Evolutionary conservation across 208 protist species (phyloP), one percentile per base, ranked within the genome.

Genomic region (Acanthamoeba castellanii): DNA sequence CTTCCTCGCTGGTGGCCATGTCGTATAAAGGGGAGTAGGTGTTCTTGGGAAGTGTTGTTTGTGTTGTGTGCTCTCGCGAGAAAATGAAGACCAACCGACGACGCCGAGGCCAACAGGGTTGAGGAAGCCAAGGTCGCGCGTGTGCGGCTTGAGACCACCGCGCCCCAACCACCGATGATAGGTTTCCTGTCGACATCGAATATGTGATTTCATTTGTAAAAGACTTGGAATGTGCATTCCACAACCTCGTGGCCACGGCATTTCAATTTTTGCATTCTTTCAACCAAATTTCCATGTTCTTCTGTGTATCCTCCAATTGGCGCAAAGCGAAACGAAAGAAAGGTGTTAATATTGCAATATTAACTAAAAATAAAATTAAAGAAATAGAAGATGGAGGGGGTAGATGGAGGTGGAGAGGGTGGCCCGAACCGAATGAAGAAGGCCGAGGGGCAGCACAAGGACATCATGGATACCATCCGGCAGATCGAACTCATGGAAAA

Each of bases 401-500:
- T 42, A 42, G 37, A 42, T 42, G 37, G 37, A 42, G 37, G 37
- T 3, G 37, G 37, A 42, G 37, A 42, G 37, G 37, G 37, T 42
- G 37, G 37, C 37, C 37, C 37, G 37, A 42, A 42, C 37, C 37
- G 37, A 8, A 1, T 50, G 57, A 70, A 92, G 57, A 37, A 92
- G 85, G 27, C 50, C 34, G 57, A 74, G 57, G 68, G 68, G 1
- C 85, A 92, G 78, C 42, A 87, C 78, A 87, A 57, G 78, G 78
- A 87, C 78, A 87, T 57, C 78, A 47, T 87, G 78, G 42, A 87
- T 7, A 87, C 50, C 78, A 87, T 87, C 78, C 57, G 37, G 76
- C n/a, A 52, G 55, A 92, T 70, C n/a, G 57, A 92, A 72, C n/a
- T 42, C 52, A 92, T 70, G 57, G 57, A 92, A 72, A 92, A 92